phyloP scores from a whole-genome alignment of 257 asterid species.

The Scutellaria barbata region DNA sequence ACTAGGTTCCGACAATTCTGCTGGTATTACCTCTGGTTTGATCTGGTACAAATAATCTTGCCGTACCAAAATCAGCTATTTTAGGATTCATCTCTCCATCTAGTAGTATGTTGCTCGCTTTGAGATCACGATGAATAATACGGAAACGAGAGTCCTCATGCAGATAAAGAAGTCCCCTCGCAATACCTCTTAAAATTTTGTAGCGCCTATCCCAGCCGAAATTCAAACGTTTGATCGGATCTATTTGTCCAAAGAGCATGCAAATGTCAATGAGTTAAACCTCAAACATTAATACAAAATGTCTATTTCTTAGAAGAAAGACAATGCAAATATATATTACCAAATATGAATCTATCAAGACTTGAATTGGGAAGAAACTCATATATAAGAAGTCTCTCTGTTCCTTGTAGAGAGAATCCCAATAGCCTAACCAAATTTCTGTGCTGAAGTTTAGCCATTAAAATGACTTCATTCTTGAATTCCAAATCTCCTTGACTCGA shows the following conservation, averaged over 20 bases:
- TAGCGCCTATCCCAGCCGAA: conserved; percentile 30
- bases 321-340: conserved; percentile 12
- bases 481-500: conserved; percentile 29
- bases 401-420: conserved; percentile 27
- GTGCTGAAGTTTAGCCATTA: conserved; percentile 33
- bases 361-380: conserved; percentile 32
- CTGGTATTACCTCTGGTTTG: conserved; percentile 19
- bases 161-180: conserved; percentile 39
- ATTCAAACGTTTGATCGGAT: conserved; percentile 6
- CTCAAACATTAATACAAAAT: background rate
- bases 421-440: conserved; percentile 32
- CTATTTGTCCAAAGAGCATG: conserved; percentile 6
- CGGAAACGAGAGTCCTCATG: conserved; percentile 30
- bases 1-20: conserved; percentile 39
- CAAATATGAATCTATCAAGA: conserved; percentile 32
- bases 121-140: conserved; percentile 38
- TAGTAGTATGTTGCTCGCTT: conserved; percentile 29
- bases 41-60: conserved; percentile 30
- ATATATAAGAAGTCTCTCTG: conserved; percentile 35
- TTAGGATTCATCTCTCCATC: conserved; percentile 39
- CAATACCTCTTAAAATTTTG: conserved; percentile 35
- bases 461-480: conserved; percentile 32
- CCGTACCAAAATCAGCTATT: conserved; percentile 38
- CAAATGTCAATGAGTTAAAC: background rate
- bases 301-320: background rate